Base-by-base conservation (phyloP, 345 rosid genomes). In the Hevea brasiliensis region DNA sequence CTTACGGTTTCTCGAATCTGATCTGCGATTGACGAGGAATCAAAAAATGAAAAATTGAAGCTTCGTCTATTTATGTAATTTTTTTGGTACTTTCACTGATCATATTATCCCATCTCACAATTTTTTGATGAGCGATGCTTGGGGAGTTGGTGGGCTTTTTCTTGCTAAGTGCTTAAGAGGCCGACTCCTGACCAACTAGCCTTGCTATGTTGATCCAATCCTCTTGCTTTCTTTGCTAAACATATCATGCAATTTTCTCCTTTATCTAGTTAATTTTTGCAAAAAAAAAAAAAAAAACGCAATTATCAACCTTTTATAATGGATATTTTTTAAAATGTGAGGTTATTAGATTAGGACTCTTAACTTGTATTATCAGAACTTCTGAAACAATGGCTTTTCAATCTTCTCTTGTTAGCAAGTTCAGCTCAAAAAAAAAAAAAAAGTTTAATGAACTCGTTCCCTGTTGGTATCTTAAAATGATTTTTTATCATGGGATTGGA, bases 171-270 rank as follows among this genome's bases (percentile, higher is more conserved):
- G 41, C 21, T 58, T 18, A 35, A 47, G 73, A 70, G 56, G 42
- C 32, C 8, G 73, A 70, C 73, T 60, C 23, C 24, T 45, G 74
- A 70, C 26, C 74, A 27, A 59, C 54, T 37, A 53, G 35, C 61
- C 47, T 15, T 12, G 7, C 11, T 12, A n/a, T 10, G 13, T 40
- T 3, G 7, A 47, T 14, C 12, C 42, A 27, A 32, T n/a, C 26
- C n/a, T 64, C 40, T 17, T 24, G 54, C 42, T 45, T 58, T 20
- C 41, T 56, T 32, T 50, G 1, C 11, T 45, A 21, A 56, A 48
- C 6, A 71, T 7, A 50, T 47, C 60, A 45, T 60, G 5, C 2
- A 17, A 21, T 20, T 23, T 27, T 41, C 15, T 70, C 20, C 18
- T n/a, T 37, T 18, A 21, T 4, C 27, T 61, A 42, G 18, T 45